Evolutionary conservation across 2,329 filamentous ascomycete species (phyloP).

Genomic region (Aspergillus caelatus): DNA sequence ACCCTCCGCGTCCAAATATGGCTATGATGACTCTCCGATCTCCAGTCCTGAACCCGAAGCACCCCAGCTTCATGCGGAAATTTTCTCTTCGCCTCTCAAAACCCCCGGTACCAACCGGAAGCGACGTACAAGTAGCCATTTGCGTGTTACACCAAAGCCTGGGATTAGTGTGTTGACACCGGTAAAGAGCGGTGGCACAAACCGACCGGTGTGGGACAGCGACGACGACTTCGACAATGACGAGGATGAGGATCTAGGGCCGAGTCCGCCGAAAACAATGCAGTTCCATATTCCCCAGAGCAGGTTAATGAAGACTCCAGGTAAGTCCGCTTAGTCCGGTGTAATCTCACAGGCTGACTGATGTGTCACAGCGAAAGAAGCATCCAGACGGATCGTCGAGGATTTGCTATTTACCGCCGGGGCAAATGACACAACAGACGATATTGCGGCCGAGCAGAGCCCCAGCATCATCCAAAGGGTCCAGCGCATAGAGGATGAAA

Average conservation of each 20-base stretch:
- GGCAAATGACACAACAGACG: conserved; percentile 42
- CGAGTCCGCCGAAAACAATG: conserved; percentile 82
- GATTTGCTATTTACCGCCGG: conserved; percentile 52
- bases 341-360: neutral
- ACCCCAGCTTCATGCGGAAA: conserved; percentile 80
- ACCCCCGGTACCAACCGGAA: conserved; percentile 47
- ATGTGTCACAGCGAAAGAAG: conserved; percentile 47
- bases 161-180: conserved; percentile 88
- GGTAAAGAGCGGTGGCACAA: conserved; percentile 40
- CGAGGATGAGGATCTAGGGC: conserved; percentile 63
- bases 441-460: conserved; percentile 44
- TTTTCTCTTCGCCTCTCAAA: conserved; percentile 76
- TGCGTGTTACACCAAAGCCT: conserved; percentile 63
- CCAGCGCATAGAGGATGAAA: conserved; percentile 49
- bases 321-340: conserved; percentile 30
- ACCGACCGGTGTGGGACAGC: conserved; percentile 67
- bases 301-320: conserved; percentile 52
- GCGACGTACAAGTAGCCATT: conserved; percentile 42
- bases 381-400: conserved; percentile 52
- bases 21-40: conserved; percentile 56
- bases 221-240: conserved; percentile 66
- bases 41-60: conserved; percentile 78
- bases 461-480: conserved; percentile 49
- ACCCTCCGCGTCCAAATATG: conserved; percentile 29
- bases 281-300: conserved; percentile 56